Evolutionary conservation across 441 rosid species (phyloP).

Genomic region (Viola pubescens): DNA sequence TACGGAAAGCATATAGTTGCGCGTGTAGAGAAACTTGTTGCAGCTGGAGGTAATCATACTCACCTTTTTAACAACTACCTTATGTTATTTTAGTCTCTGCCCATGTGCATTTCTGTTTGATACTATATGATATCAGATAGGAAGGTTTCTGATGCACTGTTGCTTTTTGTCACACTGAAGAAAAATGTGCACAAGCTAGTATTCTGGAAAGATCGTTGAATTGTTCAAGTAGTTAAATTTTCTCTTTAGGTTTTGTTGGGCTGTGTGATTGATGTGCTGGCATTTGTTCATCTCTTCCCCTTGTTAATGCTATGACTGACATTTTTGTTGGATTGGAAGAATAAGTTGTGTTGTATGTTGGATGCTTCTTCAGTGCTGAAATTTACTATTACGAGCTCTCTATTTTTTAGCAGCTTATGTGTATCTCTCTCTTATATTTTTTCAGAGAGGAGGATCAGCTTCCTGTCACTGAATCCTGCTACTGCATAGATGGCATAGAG

Average conservation of each 20-base stretch:
- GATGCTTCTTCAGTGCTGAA: not conserved
- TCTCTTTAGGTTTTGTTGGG: no score
- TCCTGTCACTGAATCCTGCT: conserved; percentile 40
- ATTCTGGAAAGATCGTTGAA: no score
- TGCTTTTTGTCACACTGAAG: no score
- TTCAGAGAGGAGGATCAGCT: conserved; percentile 65
- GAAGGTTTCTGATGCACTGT: no score
- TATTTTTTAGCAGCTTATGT: not conserved
- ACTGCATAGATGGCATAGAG: conserved; percentile 35
- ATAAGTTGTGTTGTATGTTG: not conserved
- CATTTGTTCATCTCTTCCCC: not conserved
- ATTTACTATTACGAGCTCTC: conserved; percentile 4
- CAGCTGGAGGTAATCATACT: conserved; percentile 71
- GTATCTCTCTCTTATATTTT: conserved; percentile 2
- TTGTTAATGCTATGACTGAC: not conserved
- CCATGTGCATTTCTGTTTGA: not conserved
- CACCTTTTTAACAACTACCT: not conserved
- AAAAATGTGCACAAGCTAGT: no score
- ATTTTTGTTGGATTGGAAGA: not conserved
- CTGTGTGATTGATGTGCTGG: no score
- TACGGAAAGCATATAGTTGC: conserved; percentile 97
- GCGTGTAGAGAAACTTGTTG: conserved; percentile 95
- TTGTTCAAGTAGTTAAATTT: no score
- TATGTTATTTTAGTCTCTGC: not conserved
- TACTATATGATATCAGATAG: no score